Evolutionary conservation across 192 early-diverging fungal genomes (phyloP), one percentile per base, ranked within the genome.

Genomic region (Linnemannia hyalina): DNA sequence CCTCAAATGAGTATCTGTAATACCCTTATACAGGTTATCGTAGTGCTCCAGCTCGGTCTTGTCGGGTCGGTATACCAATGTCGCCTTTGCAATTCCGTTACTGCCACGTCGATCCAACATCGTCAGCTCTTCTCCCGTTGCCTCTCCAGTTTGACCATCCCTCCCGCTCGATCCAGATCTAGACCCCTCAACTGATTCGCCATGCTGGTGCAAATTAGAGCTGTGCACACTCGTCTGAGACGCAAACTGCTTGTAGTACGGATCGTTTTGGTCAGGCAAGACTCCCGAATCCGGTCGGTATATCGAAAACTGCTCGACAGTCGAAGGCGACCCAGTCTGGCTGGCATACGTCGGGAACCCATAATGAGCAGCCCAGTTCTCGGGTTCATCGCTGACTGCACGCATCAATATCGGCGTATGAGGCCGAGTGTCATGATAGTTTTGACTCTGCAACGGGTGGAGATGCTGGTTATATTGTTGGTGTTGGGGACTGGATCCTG

Each of bases 241-340:
- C 10, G 44, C 54, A 57, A 68, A 73, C 26, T 44, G 70, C 5
- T 10, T 36, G 35, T 80, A 80, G 29, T 80, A 80, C 15, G 78
- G 78, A 63, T 80, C 78, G 18, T 32, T 80, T 10, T 10, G 38
- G 38, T 80, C 68, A 55, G 78, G 78, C n/a, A 80, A 38, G 7
- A 80, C 78, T n/a, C 71, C 78, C 42, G 78, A 80, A 23, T 80
- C 78, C 3, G 78, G 78, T 38, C 71, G 70, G 22, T 42, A 80
- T 10, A 47, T 52, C 23, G 71, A 32, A 65, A 73, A 74, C 13
- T 80, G 78, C 44, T 80, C 40, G 5, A 41, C 5, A 74, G 78
- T 46, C 41, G 70, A 32, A 10, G 78, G 44, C 5, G 78, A 49
- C 49, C 49, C 70, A 0, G n/a, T 60, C 6, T 41, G 54, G 23